These are phyloP conservation scores for Hypholoma fasciculare DNA, from an alignment of 768 basidiomycete species.

Conservation along the genomic window DNA sequence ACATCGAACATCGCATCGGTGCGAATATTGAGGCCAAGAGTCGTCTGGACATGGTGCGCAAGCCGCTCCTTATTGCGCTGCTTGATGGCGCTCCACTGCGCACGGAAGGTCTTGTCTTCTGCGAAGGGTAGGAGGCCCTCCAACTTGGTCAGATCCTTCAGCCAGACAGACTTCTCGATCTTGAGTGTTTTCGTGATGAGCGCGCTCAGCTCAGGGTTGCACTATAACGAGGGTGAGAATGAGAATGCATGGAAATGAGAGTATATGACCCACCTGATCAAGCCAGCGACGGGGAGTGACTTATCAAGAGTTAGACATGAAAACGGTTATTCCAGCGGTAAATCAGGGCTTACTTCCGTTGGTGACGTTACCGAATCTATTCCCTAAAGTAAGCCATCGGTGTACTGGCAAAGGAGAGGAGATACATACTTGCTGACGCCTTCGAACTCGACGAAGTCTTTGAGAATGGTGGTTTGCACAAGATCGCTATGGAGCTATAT, in stretches of 20 bases:
- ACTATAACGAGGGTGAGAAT: slow-evolving; percentile 29
- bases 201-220: slow-evolving; percentile 84
- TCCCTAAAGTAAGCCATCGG: background rate
- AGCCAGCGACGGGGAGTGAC: slow-evolving; percentile 95
- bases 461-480: slow-evolving; percentile 78
- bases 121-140: slow-evolving; percentile 72
- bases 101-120: slow-evolving; percentile 74
- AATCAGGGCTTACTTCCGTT: slow-evolving; percentile 75
- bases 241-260: background rate
- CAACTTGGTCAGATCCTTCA: slow-evolving; percentile 80
- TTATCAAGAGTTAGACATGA: slow-evolving; percentile 21
- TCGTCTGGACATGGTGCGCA: slow-evolving; percentile 71
- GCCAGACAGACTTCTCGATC: slow-evolving; percentile 74
- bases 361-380: slow-evolving; percentile 84
- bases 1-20: slow-evolving; percentile 86
- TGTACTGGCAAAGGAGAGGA: background rate
- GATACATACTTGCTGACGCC: slow-evolving; percentile 74
- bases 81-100: slow-evolving; percentile 84
- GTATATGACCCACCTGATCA: slow-evolving; percentile 51
- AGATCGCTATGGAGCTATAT: slow-evolving; percentile 82
- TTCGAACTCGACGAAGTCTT: slow-evolving; percentile 93
- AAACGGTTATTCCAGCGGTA: background rate
- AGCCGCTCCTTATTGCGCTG: slow-evolving; percentile 89
- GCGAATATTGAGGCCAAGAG: slow-evolving; percentile 70
- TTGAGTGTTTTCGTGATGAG: slow-evolving; percentile 86